A percentile compares a stretch with the other conserved stretches of the same genome.
phyloP scores from a whole-genome alignment of 805 yeast species.

The Vanderwaltozyma tropicalis region DNA sequence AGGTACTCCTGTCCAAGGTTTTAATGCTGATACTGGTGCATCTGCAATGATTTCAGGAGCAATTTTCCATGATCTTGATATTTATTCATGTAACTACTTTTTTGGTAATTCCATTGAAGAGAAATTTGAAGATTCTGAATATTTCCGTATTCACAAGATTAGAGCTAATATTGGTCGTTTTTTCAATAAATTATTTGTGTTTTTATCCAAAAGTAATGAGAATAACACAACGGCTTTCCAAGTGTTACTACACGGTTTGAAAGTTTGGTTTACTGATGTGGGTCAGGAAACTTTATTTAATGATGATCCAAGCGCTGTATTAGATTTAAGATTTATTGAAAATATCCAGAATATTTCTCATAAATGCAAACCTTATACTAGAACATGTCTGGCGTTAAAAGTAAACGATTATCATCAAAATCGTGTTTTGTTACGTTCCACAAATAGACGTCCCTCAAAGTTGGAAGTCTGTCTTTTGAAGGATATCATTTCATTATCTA shows the following conservation, averaged over 20 bases:
- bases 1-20: conserved; percentile 30
- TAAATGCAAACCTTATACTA: conserved; percentile 58
- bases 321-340: conserved; percentile 47
- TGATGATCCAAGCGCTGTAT: conserved; percentile 41
- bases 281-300: conserved; percentile 61
- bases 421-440: conserved; percentile 59
- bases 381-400: conserved; percentile 67
- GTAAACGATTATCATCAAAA: conserved; percentile 65
- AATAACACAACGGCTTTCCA: conserved; percentile 58
- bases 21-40: conserved; percentile 15
- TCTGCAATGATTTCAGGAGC: conserved; percentile 45
- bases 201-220: conserved; percentile 39
- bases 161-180: conserved; percentile 51
- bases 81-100: conserved; percentile 54
- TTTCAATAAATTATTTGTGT: conserved; percentile 47
- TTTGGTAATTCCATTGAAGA: conserved; percentile 48
- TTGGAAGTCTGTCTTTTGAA: conserved; percentile 52
- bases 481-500: conserved; percentile 53
- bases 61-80: conserved; percentile 48
- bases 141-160: conserved; percentile 46
- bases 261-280: conserved; percentile 72
- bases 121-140: conserved; percentile 34
- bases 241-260: conserved; percentile 50
- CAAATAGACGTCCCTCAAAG: conserved; percentile 59
- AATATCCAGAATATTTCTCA: conserved; percentile 55